Conservation (phyloP, 371 early-diverging fungal genomes). For the Dichotomocladium elegans region DNA sequence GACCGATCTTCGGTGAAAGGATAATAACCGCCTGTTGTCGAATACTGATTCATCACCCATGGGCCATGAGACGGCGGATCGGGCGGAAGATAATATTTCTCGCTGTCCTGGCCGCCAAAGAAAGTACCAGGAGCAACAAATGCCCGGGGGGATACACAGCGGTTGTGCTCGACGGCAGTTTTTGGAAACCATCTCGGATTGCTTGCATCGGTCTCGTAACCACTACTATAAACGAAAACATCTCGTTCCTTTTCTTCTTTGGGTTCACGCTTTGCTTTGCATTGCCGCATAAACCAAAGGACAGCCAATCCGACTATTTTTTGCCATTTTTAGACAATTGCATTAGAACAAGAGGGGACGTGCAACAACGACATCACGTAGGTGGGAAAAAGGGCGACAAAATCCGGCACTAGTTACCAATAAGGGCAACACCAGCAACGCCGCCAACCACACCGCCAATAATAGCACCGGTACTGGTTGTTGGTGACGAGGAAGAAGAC, state of each 20-base stretch:
- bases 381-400: not conserved
- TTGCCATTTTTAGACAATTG: not conserved
- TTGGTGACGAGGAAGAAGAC: not conserved
- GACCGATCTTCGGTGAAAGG: not conserved
- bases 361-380: not conserved
- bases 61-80: not conserved
- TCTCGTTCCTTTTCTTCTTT: not conserved
- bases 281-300: slow-evolving; percentile 2
- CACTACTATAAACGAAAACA: not conserved
- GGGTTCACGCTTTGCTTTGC: not conserved
- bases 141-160: slow-evolving; percentile 1
- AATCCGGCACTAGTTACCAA: not conserved
- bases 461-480: slow-evolving; percentile 12
- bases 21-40: not conserved
- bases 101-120: slow-evolving; percentile 2
- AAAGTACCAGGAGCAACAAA: not conserved
- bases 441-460: slow-evolving; percentile 14
- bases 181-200: not conserved
- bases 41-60: not conserved
- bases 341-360: no score
- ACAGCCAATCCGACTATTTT: slow-evolving; percentile 3
- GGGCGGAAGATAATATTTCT: slow-evolving; percentile 1
- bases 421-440: slow-evolving; percentile 6
- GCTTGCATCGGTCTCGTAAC: not conserved
- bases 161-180: not conserved